Conservation (phyloP, 139 green algal species). For the Chlamydomonas incerta region DNA sequence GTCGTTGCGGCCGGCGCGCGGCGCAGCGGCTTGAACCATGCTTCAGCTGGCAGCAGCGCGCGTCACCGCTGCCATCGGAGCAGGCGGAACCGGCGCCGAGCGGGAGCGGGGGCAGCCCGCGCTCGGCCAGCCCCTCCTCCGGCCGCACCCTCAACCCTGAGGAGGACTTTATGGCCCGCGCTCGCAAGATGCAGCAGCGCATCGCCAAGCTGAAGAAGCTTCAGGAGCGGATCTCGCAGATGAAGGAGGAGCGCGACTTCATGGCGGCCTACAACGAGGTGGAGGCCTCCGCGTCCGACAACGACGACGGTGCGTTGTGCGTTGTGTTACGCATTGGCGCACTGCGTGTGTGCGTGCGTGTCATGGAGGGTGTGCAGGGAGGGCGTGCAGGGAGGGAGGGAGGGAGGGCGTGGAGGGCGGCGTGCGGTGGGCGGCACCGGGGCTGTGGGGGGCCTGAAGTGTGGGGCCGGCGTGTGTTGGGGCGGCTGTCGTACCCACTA, state of each 20-base stretch:
- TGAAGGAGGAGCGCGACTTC: constrained; percentile 17
- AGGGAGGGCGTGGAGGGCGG: too few relatives aligned
- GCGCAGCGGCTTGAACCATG: too few relatives aligned
- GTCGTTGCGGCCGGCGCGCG: too few relatives aligned
- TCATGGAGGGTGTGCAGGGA: background rate
- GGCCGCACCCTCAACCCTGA: background rate
- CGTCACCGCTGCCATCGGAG: too few relatives aligned
- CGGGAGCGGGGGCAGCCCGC: too few relatives aligned
- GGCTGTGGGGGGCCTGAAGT: too few relatives aligned
- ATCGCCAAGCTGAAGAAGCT: constrained; percentile 26
- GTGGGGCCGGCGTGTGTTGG: too few relatives aligned
- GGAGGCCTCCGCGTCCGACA: background rate
- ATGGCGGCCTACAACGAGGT: background rate
- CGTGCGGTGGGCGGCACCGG: too few relatives aligned
- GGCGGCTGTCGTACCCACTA: too few relatives aligned
- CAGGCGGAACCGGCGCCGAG: too few relatives aligned
- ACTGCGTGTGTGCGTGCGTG: background rate
- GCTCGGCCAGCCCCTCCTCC: background rate
- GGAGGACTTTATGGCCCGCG: background rate
- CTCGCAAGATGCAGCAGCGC: background rate
- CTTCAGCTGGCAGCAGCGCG: too few relatives aligned
- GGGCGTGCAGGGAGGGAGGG: background rate
- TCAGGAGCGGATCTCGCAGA: constrained; percentile 11
- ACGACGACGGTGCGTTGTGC: background rate
- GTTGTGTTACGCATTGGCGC: too few relatives aligned